Evolutionary conservation across 306 rosid genomes (phyloP).

Genomic region (Inga laurina): DNA sequence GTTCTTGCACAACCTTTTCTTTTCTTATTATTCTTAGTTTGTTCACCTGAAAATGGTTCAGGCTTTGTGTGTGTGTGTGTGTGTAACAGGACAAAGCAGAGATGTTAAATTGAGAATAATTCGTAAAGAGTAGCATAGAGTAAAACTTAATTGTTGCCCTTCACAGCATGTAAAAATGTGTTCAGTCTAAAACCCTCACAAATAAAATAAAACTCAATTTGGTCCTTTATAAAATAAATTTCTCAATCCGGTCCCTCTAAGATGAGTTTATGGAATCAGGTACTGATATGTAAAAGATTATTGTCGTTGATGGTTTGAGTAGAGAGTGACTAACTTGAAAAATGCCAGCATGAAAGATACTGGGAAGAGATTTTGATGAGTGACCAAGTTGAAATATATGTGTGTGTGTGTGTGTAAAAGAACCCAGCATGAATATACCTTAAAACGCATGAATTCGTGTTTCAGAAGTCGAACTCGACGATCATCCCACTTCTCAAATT

Average conservation of each 20-base stretch:
- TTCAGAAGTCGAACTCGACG: conserved; percentile 58
- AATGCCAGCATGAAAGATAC: background rate
- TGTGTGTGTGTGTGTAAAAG: background rate
- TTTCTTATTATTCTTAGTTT: background rate
- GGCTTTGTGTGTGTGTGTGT: background rate
- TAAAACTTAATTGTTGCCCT: too few species aligned
- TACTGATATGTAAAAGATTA: background rate
- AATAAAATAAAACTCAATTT: background rate
- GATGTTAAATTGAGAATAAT: background rate
- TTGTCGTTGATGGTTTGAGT: background rate
- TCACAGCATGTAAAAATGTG: background rate
- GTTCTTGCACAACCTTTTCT: background rate
- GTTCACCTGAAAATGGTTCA: background rate
- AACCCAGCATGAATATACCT: conserved; percentile 44
- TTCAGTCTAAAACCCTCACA: too few species aligned
- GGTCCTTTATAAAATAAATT: background rate
- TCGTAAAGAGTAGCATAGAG: background rate
- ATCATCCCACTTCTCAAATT: conserved; percentile 76
- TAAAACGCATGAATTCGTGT: conserved; percentile 85
- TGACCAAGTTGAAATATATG: background rate
- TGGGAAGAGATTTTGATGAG: background rate
- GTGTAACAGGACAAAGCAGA: background rate
- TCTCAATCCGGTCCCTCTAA: background rate
- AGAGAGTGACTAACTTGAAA: background rate
- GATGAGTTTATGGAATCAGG: background rate